Conservation (phyloP, 768 basidiomycete species). For the Termitomyces sp. region DNA sequence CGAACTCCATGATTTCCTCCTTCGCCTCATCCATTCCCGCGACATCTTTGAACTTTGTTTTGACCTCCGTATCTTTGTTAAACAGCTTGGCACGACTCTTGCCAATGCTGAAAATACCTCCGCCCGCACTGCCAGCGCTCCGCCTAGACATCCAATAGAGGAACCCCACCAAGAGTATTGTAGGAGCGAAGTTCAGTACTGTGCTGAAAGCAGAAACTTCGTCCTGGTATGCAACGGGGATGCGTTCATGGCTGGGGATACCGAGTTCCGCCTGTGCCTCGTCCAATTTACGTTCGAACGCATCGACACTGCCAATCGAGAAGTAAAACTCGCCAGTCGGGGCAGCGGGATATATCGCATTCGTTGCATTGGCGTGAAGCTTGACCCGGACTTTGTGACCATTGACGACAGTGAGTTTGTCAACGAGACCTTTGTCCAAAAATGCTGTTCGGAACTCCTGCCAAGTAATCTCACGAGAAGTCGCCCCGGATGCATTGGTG, state of each 20-base stretch:
- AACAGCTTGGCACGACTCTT: slow-evolving; percentile 93
- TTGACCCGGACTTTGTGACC: slow-evolving; percentile 86
- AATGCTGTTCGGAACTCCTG: slow-evolving; percentile 98
- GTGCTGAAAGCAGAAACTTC: slow-evolving; percentile 84
- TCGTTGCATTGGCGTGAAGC: slow-evolving; percentile 85
- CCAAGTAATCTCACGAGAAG: slow-evolving; percentile 94
- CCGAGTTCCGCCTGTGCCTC: slow-evolving; percentile 89
- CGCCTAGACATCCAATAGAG: slow-evolving; percentile 85
- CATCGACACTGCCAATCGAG: slow-evolving; percentile 96
- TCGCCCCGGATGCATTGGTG: slow-evolving; percentile 44
- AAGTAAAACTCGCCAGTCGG: slow-evolving; percentile 76
- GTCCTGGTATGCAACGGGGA: slow-evolving; percentile 95
- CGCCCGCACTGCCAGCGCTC: slow-evolving; percentile 56
- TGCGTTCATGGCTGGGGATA: slow-evolving; percentile 87
- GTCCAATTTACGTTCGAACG: slow-evolving; percentile 91
- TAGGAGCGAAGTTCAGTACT: slow-evolving; percentile 90
- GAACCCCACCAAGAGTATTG: slow-evolving; percentile 84
- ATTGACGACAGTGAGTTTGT: slow-evolving; percentile 89
- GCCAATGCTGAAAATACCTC: slow-evolving; percentile 95
- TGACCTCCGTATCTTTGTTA: slow-evolving; percentile 95
- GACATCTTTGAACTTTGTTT: slow-evolving; percentile 91
- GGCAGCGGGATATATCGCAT: slow-evolving; percentile 64
- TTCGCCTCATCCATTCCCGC: slow-evolving; percentile 99
- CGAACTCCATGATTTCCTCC: slow-evolving; percentile 99
- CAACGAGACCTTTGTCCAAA: slow-evolving; percentile 93